phyloP scores from a whole-genome alignment of 108 stramenopile species.

The Nitzschia inconspicua region DNA sequence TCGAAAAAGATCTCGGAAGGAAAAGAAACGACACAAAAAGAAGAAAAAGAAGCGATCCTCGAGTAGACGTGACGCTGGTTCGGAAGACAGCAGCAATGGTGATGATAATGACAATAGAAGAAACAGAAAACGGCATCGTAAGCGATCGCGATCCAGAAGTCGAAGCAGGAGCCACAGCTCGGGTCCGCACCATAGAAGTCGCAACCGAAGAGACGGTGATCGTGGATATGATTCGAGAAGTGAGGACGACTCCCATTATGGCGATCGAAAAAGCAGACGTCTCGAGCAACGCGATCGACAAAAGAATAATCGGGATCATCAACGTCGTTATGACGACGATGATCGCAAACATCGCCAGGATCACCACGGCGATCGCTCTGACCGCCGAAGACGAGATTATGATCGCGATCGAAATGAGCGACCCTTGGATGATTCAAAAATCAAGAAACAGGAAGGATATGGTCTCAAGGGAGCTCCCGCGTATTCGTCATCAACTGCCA shows the following conservation, averaged over 20 bases:
- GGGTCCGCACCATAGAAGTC: not conserved
- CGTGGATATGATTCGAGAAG: not conserved
- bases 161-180: slow-evolving; percentile 8
- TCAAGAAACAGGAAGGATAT: slow-evolving; percentile 38
- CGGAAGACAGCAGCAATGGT: slow-evolving; percentile 7
- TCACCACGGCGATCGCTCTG: slow-evolving; percentile 2
- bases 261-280: no score
- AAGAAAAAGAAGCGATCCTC: slow-evolving; percentile 17
- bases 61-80: no score
- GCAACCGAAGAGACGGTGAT: not conserved
- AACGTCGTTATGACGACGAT: not conserved
- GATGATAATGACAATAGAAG: slow-evolving; percentile 12
- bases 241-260: no score
- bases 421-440: slow-evolving; percentile 8
- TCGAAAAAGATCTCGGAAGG: slow-evolving; percentile 12
- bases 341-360: not conserved
- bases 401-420: slow-evolving; percentile 9
- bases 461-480: slow-evolving; percentile 42
- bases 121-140: slow-evolving; percentile 15
- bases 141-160: slow-evolving; percentile 13
- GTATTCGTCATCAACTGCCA: not conserved
- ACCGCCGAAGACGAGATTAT: slow-evolving; percentile 10
- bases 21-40: slow-evolving; percentile 21
- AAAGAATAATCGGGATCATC: slow-evolving; percentile 5
- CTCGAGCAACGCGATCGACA: no score